A percentile compares a stretch with the other conserved stretches of the same genome.
Evolutionary conservation across 345 rosid genomes (phyloP).

Genomic region (Bruguiera sexangula): DNA sequence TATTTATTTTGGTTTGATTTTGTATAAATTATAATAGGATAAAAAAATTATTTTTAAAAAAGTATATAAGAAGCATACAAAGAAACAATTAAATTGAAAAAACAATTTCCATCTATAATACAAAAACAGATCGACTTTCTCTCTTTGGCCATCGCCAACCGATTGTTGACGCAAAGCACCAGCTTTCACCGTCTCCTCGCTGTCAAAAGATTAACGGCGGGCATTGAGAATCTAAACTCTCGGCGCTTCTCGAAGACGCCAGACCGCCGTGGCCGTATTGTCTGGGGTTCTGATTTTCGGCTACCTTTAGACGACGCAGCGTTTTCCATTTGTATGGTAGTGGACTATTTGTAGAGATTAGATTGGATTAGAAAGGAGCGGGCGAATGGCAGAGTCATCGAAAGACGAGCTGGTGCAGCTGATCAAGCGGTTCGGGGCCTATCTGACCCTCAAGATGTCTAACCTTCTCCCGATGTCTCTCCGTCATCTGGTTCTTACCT

Average conservation of each 20-base stretch:
- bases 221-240: background rate
- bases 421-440: slow-evolving; percentile 87
- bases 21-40: too few relatives aligned
- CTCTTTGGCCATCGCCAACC: background rate
- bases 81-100: background rate
- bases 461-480: slow-evolving; percentile 59
- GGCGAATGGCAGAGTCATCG: slow-evolving; percentile 40
- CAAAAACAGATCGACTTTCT: background rate
- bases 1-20: too few relatives aligned
- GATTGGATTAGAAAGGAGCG: background rate
- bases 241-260: background rate
- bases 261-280: background rate
- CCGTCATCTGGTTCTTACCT: slow-evolving; percentile 58
- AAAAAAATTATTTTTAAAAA: too few relatives aligned
- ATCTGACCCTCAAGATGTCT: slow-evolving; percentile 66
- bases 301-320: background rate
- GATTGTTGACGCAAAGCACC: slow-evolving; percentile 4
- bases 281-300: background rate
- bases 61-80: too few relatives aligned
- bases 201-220: background rate
- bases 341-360: too few relatives aligned
- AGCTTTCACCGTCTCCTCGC: background rate
- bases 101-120: too few relatives aligned
- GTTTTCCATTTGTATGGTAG: background rate
- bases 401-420: slow-evolving; percentile 78